Evolutionary conservation across 495 filamentous ascomycete genomes (phyloP), one percentile per base, ranked within the genome.

Genomic region (Pseudoneurospora amorphoporcata): DNA sequence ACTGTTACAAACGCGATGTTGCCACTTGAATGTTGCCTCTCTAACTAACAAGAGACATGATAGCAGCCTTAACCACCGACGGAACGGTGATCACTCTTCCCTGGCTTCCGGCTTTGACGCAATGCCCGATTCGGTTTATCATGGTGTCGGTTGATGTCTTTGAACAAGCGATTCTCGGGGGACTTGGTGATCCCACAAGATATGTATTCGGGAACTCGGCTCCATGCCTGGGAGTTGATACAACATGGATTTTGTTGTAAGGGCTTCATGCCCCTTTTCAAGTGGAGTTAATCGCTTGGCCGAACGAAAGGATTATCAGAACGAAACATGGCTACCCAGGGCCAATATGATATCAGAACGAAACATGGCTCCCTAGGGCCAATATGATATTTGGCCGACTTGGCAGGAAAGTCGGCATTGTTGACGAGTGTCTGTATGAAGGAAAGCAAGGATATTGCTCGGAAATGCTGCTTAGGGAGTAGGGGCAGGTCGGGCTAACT

Each of bases 261-360:
- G 29, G 29, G 2, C 53, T 65, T 65, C 72, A 42, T 41, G 45
- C 58, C 29, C 58, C 39, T 69, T 71, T 68, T 69, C 74, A 70
- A 73, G 47, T 68, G 39, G 53, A 40, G 35, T 45, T 23, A 47
- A 35, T 12, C 35, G 40, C 68, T 70, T 38, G 42, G 41, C 68
- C 39, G 72, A 39, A 70, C 58, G 42, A 14, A 32, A 69, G 40
- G 71, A 75, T 72, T 68, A 40, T 42, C 73, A 71, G 69, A 72
- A 75, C 73, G 75, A 76, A 75, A 75, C 74, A 41, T 29, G 19
- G 47, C 19, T 14, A 45, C 40, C 40, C 5, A 39, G 38, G 53
- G 1, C 29, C 14, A 65, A 8, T 7, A 17, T 1, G 29, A 65
- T 35, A 35, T 17, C 73, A 71, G 69, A 72, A 75, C 73, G 75